These are phyloP conservation scores for Colletotrichum chlorophyti DNA, from an alignment of 2,329 filamentous ascomycete genomes.

Conservation along the genomic window DNA sequence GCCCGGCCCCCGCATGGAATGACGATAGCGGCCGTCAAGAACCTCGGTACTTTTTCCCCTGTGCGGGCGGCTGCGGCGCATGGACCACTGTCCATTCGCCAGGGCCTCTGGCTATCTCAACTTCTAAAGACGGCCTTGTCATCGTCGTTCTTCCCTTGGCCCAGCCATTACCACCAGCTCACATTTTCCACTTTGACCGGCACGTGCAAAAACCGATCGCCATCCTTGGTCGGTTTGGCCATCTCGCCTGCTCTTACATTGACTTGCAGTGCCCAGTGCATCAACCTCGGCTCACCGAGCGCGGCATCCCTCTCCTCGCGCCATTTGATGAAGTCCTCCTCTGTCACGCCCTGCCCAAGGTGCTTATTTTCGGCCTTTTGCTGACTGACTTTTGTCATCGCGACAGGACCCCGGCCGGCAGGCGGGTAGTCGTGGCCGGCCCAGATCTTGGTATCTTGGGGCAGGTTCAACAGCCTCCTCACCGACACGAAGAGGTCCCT, in stretches of 20 bases:
- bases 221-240: slow-evolving; percentile 40
- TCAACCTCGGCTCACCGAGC: slow-evolving; percentile 51
- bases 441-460: slow-evolving; percentile 55
- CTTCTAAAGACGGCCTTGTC: no score
- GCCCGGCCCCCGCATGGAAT: slow-evolving; percentile 19
- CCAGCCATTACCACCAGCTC: no score
- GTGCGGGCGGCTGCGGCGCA: background rate
- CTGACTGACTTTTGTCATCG: slow-evolving; percentile 52
- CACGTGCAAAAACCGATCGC: slow-evolving; percentile 43
- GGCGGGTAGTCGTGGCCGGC: slow-evolving; percentile 63
- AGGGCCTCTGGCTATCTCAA: no score
- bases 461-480: slow-evolving; percentile 48
- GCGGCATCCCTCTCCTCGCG: slow-evolving; percentile 50
- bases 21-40: slow-evolving; percentile 11
- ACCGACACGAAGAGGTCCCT: slow-evolving; percentile 50
- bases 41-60: slow-evolving; percentile 24
- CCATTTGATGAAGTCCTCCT: slow-evolving; percentile 52
- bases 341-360: slow-evolving; percentile 46
- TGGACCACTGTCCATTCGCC: background rate
- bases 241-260: slow-evolving; percentile 58
- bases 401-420: slow-evolving; percentile 36
- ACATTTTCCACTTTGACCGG: slow-evolving; percentile 38
- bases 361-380: slow-evolving; percentile 57
- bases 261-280: slow-evolving; percentile 59
- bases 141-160: no score